phyloP scores from a whole-genome alignment of 768 basidiomycete species.

The Hortiboletus flavorubellus region DNA sequence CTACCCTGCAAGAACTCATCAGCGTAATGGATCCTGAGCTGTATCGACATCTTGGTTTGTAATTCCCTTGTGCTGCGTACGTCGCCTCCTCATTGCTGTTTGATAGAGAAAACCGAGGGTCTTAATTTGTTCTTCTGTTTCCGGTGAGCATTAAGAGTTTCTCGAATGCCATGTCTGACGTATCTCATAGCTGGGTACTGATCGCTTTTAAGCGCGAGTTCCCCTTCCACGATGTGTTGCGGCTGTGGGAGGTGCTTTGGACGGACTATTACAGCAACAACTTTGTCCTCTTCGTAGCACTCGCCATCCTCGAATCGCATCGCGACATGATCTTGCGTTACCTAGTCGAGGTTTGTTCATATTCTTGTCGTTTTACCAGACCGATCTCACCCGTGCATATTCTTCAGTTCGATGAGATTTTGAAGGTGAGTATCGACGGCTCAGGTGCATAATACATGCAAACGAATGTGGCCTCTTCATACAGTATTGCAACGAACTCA shows the following conservation, averaged over 20 bases:
- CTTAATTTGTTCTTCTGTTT: slow-evolving; percentile 98
- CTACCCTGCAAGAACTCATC: slow-evolving; percentile 86
- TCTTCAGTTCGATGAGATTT: slow-evolving; percentile 57
- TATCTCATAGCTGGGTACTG: slow-evolving; percentile 67
- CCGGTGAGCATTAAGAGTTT: slow-evolving; percentile 52
- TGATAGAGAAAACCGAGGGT: slow-evolving; percentile 78
- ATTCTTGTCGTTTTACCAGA: background rate
- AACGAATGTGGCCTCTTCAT: slow-evolving; percentile 24
- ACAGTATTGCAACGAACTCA: slow-evolving; percentile 88
- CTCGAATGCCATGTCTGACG: background rate
- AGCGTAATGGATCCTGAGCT: slow-evolving; percentile 94
- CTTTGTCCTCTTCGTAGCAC: slow-evolving; percentile 91
- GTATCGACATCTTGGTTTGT: slow-evolving; percentile 80
- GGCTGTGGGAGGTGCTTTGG: slow-evolving; percentile 93
- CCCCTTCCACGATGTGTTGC: slow-evolving; percentile 83
- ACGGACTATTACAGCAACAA: slow-evolving; percentile 85
- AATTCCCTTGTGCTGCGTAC: background rate
- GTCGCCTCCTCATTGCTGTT: background rate
- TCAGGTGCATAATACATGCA: background rate
- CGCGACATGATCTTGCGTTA: slow-evolving; percentile 94
- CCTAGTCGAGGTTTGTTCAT: slow-evolving; percentile 73
- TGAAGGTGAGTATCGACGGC: slow-evolving; percentile 22
- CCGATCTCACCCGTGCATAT: slow-evolving; percentile 3
- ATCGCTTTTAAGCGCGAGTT: slow-evolving; percentile 98
- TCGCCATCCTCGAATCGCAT: slow-evolving; percentile 93